These are phyloP conservation scores for Candida stauntonica DNA, from an alignment of 805 yeast species.

Conservation along the genomic window DNA sequence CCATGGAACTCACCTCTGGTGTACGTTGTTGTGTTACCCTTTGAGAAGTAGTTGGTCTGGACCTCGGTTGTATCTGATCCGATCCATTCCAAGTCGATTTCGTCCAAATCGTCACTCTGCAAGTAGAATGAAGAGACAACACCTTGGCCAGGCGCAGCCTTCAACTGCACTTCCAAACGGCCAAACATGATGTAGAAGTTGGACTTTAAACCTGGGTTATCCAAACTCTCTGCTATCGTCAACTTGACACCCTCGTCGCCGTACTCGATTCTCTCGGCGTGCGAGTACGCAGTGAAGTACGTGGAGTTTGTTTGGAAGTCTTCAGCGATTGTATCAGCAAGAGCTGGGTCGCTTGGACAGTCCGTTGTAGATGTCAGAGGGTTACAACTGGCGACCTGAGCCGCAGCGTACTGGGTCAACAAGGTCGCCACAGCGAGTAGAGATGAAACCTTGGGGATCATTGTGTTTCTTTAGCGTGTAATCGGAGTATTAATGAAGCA, in stretches of 20 bases:
- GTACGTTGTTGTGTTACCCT: constrained; percentile 73
- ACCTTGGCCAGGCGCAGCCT: constrained; percentile 77
- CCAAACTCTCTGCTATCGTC: constrained; percentile 56
- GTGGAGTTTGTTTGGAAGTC: constrained; percentile 46
- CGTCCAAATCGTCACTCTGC: constrained; percentile 84
- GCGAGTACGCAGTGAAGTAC: constrained; percentile 38
- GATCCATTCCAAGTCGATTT: constrained; percentile 83
- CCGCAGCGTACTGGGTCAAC: constrained; percentile 6
- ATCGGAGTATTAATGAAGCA: too few species aligned
- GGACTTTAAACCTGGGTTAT: constrained; percentile 75
- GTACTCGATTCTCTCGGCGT: constrained; percentile 42
- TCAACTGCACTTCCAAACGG: constrained; percentile 62
- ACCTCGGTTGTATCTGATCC: constrained; percentile 75
- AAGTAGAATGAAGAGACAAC: constrained; percentile 76
- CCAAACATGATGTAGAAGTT: constrained; percentile 89
- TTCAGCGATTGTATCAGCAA: constrained; percentile 50
- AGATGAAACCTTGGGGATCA: background rate
- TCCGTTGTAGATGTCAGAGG: constrained; percentile 35
- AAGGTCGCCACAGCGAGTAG: background rate
- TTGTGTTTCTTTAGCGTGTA: background rate
- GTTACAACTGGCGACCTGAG: constrained; percentile 34
- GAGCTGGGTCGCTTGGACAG: constrained; percentile 54
- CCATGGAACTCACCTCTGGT: constrained; percentile 74
- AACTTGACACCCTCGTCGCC: constrained; percentile 57
- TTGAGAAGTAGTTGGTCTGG: constrained; percentile 76